These are phyloP conservation scores for Candida sonorensis DNA, from an alignment of 805 yeast genomes.

Conservation along the genomic window DNA sequence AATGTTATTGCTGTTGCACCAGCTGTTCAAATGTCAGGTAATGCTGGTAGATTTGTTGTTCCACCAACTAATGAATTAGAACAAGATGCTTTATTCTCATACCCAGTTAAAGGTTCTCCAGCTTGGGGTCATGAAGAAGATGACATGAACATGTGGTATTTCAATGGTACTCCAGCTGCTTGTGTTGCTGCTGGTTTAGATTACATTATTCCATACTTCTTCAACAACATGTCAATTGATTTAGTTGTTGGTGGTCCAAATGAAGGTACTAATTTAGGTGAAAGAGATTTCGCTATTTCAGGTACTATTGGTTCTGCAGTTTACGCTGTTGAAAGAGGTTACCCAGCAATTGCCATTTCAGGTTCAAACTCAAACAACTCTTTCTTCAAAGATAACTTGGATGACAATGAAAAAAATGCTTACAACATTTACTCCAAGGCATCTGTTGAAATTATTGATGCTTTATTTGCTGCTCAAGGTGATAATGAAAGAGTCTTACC, in stretches of 20 bases:
- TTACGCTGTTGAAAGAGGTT: conserved; percentile 40
- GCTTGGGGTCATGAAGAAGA: conserved; percentile 47
- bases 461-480: conserved; percentile 33
- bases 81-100: conserved; percentile 40
- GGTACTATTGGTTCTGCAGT: conserved; percentile 50
- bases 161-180: conserved; percentile 50
- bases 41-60: conserved; percentile 46
- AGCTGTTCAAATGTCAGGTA: conserved; percentile 43
- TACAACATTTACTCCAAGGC: conserved; percentile 39
- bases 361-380: conserved; percentile 45
- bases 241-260: conserved; percentile 47
- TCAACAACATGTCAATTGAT: conserved; percentile 37
- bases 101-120: conserved; percentile 42
- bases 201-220: conserved; percentile 39
- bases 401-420: conserved; percentile 33
- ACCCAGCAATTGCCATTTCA: conserved; percentile 46
- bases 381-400: conserved; percentile 38
- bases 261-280: conserved; percentile 43
- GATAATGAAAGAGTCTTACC: conserved; percentile 34
- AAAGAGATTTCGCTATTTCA: conserved; percentile 35
- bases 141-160: conserved; percentile 43
- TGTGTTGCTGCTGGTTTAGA: conserved; percentile 43
- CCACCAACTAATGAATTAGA: conserved; percentile 34
- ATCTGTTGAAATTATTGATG: conserved; percentile 33
- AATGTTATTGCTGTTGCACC: conserved; percentile 46